Evolutionary conservation across 2,329 filamentous ascomycete species (phyloP).

Genomic region (Colletotrichum sp.): DNA sequence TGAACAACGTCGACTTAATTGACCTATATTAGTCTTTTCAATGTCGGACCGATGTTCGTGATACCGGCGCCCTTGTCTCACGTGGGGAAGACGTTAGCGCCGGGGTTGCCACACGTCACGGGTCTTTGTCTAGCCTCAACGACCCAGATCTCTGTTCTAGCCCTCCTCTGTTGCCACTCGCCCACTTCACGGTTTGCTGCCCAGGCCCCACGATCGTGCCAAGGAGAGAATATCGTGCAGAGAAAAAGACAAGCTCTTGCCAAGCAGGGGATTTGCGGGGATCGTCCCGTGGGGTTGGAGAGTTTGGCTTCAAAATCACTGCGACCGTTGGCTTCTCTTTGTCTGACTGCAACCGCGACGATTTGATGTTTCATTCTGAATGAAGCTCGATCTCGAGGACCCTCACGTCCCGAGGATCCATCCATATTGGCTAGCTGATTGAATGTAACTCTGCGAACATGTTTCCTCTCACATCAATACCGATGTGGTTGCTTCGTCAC

Average conservation of each 20-base stretch:
- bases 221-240: neutral
- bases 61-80: neutral
- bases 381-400: neutral
- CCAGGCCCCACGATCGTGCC: neutral
- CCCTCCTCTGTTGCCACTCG: neutral
- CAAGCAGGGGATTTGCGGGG: neutral
- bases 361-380: neutral
- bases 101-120: neutral
- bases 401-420: neutral
- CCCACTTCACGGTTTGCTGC: neutral
- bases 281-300: neutral
- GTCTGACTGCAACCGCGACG: neutral
- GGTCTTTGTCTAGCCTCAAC: neutral
- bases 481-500: neutral
- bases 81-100: neutral
- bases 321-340: neutral
- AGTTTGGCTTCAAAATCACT: neutral
- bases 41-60: neutral
- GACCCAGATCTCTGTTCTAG: neutral
- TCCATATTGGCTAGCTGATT: neutral
- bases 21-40: neutral
- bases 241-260: neutral
- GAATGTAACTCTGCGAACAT: neutral
- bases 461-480: neutral
- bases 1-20: neutral